phyloP scores from a whole-genome alignment of 2,329 filamentous ascomycete species.

The Graphilbum ipis-grandicollis region DNA sequence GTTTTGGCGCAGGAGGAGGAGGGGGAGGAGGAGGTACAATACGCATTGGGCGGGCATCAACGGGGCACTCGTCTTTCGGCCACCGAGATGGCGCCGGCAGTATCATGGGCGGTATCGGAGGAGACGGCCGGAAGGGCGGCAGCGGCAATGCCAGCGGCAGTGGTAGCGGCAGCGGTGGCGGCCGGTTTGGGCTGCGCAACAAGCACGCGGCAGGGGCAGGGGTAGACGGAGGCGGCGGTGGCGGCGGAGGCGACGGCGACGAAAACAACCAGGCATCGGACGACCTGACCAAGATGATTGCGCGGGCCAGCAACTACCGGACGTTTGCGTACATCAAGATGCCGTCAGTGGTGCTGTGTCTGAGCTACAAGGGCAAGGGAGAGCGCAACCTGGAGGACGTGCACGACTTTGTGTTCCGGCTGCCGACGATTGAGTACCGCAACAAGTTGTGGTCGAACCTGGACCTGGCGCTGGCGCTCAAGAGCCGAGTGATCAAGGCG shows the following conservation, averaged over 20 bases:
- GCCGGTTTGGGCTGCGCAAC: conserved; percentile 37
- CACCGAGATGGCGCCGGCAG: conserved; percentile 7
- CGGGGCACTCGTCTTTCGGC: conserved; percentile 24
- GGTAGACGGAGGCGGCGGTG: background rate
- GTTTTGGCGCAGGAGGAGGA: too few species aligned
- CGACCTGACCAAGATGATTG: conserved; percentile 93
- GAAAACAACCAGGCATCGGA: conserved; percentile 39
- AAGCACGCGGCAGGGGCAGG: conserved; percentile 19
- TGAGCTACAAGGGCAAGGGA: conserved; percentile 92
- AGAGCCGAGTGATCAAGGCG: conserved; percentile 86
- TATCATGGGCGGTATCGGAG: background rate
- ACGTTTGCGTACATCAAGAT: conserved; percentile 91
- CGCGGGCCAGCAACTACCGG: conserved; percentile 90
- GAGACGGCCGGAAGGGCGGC: background rate
- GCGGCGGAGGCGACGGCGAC: conserved; percentile 16
- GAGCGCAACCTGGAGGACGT: conserved; percentile 94
- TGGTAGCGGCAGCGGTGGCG: conserved; percentile 7
- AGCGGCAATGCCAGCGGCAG: background rate
- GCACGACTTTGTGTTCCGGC: conserved; percentile 90
- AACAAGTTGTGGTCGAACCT: conserved; percentile 99
- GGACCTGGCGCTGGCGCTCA: conserved; percentile 78
- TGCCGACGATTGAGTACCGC: conserved; percentile 85
- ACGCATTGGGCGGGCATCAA: conserved; percentile 28
- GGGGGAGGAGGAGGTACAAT: too few species aligned
- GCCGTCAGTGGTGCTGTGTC: conserved; percentile 82